A percentile compares a stretch with the other conserved stretches of the same genome.
Conservation (phyloP, 2,329 filamentous ascomycete genomes). For the Penicillium sp. region DNA sequence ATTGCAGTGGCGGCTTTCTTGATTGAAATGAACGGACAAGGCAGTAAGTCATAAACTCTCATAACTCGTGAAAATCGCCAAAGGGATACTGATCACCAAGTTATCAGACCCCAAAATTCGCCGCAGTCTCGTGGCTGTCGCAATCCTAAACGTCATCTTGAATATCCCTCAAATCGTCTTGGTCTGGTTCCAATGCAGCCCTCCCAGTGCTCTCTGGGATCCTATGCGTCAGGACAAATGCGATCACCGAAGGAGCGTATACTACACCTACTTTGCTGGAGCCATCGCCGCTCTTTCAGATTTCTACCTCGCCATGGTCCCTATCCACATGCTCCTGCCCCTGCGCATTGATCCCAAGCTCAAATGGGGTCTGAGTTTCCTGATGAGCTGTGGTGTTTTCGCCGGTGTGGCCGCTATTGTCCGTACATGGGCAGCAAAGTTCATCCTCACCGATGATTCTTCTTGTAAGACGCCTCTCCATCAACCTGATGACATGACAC, state of each 20-base stretch:
- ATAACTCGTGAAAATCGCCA: background rate
- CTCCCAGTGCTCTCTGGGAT: constrained; percentile 17
- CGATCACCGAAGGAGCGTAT: constrained; percentile 17
- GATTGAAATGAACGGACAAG: constrained; percentile 21
- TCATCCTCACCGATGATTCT: constrained; percentile 14
- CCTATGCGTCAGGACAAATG: constrained; percentile 15
- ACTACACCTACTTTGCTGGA: constrained; percentile 21
- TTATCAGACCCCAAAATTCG: constrained; percentile 18
- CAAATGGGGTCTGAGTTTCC: constrained; percentile 22
- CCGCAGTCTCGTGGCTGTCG: constrained; percentile 17
- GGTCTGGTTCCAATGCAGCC: constrained; percentile 20
- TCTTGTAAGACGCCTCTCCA: constrained; percentile 10
- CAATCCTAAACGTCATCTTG: constrained; percentile 16
- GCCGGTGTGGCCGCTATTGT: constrained; percentile 20
- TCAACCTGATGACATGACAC: background rate
- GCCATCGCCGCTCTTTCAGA: constrained; percentile 18
- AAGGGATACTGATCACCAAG: background rate
- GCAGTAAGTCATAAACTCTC: constrained; percentile 18
- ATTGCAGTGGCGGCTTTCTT: constrained; percentile 19
- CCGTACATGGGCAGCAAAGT: constrained; percentile 19
- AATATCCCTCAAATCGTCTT: constrained; percentile 20
- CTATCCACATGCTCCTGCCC: constrained; percentile 18
- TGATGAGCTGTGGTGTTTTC: constrained; percentile 22
- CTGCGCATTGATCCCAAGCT: constrained; percentile 19
- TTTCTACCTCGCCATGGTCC: constrained; percentile 20